Conservation (phyloP, 1,139 yeast genomes). For the Sugiyamaella japonica region DNA sequence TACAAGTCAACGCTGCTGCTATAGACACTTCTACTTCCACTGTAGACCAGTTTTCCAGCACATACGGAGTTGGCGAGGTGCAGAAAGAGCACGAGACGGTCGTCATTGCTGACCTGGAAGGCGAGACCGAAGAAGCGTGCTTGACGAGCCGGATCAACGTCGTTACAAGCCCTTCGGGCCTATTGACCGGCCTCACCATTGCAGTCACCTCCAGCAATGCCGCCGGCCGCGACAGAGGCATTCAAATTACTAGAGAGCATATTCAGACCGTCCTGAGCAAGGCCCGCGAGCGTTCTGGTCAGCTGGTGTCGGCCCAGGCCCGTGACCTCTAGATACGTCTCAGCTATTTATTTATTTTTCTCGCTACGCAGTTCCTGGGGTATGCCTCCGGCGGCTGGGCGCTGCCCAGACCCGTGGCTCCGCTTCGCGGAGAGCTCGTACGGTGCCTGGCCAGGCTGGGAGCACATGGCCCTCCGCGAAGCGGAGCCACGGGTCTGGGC, state of each 20-base stretch:
- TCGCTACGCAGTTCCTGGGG: background rate
- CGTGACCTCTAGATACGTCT: background rate
- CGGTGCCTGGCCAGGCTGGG: no score
- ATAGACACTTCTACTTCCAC: background rate
- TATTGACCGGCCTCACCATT: slow-evolving; percentile 27
- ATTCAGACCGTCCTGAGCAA: slow-evolving; percentile 21
- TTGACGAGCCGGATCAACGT: slow-evolving; percentile 48
- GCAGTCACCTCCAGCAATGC: slow-evolving; percentile 21
- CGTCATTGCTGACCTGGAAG: slow-evolving; percentile 69
- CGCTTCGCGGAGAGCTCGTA: background rate
- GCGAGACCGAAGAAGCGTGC: slow-evolving; percentile 70
- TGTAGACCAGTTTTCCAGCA: slow-evolving; percentile 47
- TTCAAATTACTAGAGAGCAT: slow-evolving; percentile 20
- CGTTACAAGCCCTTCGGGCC: slow-evolving; percentile 36
- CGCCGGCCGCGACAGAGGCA: slow-evolving; percentile 21
- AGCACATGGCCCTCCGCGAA: no score
- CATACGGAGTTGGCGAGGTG: slow-evolving; percentile 60
- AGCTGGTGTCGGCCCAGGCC: background rate
- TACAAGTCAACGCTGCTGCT: slow-evolving; percentile 36
- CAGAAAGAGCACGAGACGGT: slow-evolving; percentile 40
- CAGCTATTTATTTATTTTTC: slow-evolving; percentile 4
- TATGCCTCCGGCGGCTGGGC: no score
- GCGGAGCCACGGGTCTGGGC: no score
- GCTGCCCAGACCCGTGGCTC: no score
- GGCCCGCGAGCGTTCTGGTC: slow-evolving; percentile 13